Base-by-base conservation (phyloP, 2,329 filamentous ascomycete genomes). In the Metarhizium anisopliae region DNA sequence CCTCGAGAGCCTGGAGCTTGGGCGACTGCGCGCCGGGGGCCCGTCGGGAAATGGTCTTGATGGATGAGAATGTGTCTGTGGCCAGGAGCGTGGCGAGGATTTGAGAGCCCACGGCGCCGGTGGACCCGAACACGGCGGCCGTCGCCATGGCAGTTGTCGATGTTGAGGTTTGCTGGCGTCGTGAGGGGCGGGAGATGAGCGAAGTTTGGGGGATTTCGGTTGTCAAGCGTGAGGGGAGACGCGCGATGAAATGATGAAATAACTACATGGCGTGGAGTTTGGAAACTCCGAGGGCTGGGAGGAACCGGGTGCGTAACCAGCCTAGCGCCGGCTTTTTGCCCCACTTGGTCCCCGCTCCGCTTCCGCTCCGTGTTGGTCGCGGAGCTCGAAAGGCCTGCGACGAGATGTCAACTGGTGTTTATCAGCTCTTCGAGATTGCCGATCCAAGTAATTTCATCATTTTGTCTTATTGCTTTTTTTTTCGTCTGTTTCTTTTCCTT, bases 21-120 rank as follows among this genome's bases (percentile, higher is more conserved):
- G 78, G 63, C n/a, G 77, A 76, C 25, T 74, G 66, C 54, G 78
- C 68, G 56, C 78, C 75, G 50, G 86, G 85, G 4, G 77, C 72
- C 65, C 85, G 86, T 54, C 87, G 85, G 25, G 86, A 78, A 72
- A 88, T 83, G 62, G 85, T 86, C 66, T 80, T 72, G 36, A 89
- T 71, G 55, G 77, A 71, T 60, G 74, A 72, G 68, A 82, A 76
- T 59, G 74, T 73, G 55, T 75, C 71, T 56, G 78, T 71, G 16
- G 77, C 67, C 63, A 89, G 78, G 50, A 90, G 76, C 16, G 74
- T 77, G 6, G 74, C 70, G 66, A 96, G 84, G 68, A 96, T 92
- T 66, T 89, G 76, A 53, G 82, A 83, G 67, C 93, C 92, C 61
- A 79, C 78, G 40, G 87, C 79, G 66, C 85, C 85, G 55, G 86